These are phyloP conservation scores for Nakazawaea molendinolei DNA, from an alignment of 805 yeast genomes.

Conservation along the genomic window DNA sequence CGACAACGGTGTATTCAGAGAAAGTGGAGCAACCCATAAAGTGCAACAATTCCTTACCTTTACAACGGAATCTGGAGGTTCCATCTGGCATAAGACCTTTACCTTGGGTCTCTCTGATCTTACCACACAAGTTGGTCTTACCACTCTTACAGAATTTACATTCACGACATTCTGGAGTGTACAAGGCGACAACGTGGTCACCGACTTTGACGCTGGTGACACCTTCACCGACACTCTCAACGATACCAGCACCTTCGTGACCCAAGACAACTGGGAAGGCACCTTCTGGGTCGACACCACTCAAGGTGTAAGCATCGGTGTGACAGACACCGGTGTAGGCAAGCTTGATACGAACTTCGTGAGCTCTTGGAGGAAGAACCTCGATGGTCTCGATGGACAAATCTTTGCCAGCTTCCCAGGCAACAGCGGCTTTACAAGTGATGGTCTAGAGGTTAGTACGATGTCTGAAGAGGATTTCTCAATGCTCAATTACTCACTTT, in stretches of 20 bases:
- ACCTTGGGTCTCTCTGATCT: slow-evolving; percentile 97
- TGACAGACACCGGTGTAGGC: slow-evolving; percentile 93
- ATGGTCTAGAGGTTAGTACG: slow-evolving; percentile 53
- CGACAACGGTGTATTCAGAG: slow-evolving; percentile 95
- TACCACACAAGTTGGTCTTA: slow-evolving; percentile 93
- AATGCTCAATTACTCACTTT: slow-evolving; percentile 8
- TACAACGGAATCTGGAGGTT: slow-evolving; percentile 79
- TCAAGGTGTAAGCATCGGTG: slow-evolving; percentile 94
- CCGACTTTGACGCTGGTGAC: slow-evolving; percentile 88
- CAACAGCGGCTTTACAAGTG: slow-evolving; percentile 92
- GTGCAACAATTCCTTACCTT: slow-evolving; percentile 80
- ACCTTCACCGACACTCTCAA: slow-evolving; percentile 91
- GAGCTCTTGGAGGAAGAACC: slow-evolving; percentile 93
- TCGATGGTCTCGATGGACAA: slow-evolving; percentile 79
- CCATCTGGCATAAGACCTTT: slow-evolving; percentile 99
- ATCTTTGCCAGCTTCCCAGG: slow-evolving; percentile 85
- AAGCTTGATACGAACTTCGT: slow-evolving; percentile 91
- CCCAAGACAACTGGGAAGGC: slow-evolving; percentile 90
- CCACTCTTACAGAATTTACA: slow-evolving; percentile 94
- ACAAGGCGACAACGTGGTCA: slow-evolving; percentile 87
- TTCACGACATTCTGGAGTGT: slow-evolving; percentile 94
- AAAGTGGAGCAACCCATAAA: slow-evolving; percentile 99
- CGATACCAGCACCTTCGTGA: slow-evolving; percentile 98
- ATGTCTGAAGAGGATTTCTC: background rate
- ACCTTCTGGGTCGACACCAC: slow-evolving; percentile 96